Evolutionary conservation across 768 basidiomycete genomes (phyloP), one percentile per base, ranked within the genome.

Genomic region (Sarcomyxa edulis): DNA sequence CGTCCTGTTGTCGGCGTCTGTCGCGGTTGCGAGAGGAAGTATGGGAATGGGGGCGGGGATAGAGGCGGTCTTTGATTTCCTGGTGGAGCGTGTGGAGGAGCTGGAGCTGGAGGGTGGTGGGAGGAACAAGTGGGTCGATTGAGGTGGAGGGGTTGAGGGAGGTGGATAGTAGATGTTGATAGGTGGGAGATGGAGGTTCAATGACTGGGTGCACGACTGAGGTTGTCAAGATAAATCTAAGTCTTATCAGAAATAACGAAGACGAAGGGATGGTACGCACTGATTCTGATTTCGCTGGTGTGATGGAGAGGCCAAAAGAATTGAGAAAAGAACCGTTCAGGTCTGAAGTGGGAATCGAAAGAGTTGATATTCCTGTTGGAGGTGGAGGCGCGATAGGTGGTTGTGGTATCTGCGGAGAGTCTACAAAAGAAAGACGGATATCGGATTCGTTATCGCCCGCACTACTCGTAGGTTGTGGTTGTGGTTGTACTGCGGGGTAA

Each of bases 81-180:
- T 12, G 3, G 28, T 24, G 45, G 19, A 16, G 48, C 40, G 3
- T 45, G 47, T 24, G 45, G 48, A 1, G 47, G 14, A 7, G 48
- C 49, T 21, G 51, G 27, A 11, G 53, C 36, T n/a, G 43, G 22
- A 9, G 53, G 48, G 41, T 20, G 56, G 53, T 7, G 60, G 62
- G 14, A 61, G 56, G 6, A 45, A 39, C 5, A 48, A 38, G 21
- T 51, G 52, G n/a, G 32, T 19, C n/a, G 39, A 16, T 16, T 24
- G 37, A 28, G 28, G 18, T 10, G 11, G n/a, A 22, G 19, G 4
- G 22, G n/a, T 20, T 3, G 34, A 21, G 20, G 21, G 20, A 5
- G 34, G 15, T 21, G 34, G 19, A 12, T 10, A 35, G 21, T 20
- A 10, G 22, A 7, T 5, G 25, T 11, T 28, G 26, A 11, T 16